Evolutionary conservation across 495 filamentous ascomycete species (phyloP).

Genomic region (Penicillium ochrochloron): DNA sequence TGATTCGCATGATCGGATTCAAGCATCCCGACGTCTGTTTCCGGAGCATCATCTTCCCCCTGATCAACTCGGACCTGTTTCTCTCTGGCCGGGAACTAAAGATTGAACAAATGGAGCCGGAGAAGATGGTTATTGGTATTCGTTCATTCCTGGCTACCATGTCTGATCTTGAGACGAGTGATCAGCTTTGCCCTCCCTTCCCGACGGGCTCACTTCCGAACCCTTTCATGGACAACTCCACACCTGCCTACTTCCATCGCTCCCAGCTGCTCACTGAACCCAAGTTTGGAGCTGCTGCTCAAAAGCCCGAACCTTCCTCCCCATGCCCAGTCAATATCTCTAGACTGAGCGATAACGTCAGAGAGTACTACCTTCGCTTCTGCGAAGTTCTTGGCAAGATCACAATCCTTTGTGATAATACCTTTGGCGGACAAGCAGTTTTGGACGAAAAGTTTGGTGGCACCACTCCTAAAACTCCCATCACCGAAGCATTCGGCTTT

Average conservation of each 20-base stretch:
- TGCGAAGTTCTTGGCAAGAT: slow-evolving; percentile 96
- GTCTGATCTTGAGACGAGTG: slow-evolving; percentile 88
- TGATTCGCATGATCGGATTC: slow-evolving; percentile 93
- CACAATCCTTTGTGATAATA: slow-evolving; percentile 91
- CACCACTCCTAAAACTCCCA: slow-evolving; percentile 87
- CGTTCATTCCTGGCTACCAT: slow-evolving; percentile 89
- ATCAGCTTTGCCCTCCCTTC: slow-evolving; percentile 80
- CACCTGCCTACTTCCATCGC: slow-evolving; percentile 41
- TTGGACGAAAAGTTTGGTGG: slow-evolving; percentile 93
- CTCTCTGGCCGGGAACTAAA: slow-evolving; percentile 73
- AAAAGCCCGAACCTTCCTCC: slow-evolving; percentile 34
- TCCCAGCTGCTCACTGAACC: slow-evolving; percentile 49
- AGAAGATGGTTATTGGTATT: slow-evolving; percentile 95
- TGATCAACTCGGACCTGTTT: slow-evolving; percentile 92
- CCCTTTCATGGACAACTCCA: slow-evolving; percentile 45
- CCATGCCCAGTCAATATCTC: slow-evolving; percentile 76
- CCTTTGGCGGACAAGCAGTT: slow-evolving; percentile 93
- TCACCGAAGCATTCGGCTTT: slow-evolving; percentile 93
- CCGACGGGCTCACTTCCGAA: slow-evolving; percentile 59
- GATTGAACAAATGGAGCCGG: slow-evolving; percentile 92
- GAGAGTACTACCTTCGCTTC: slow-evolving; percentile 84
- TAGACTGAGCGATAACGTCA: slow-evolving; percentile 73
- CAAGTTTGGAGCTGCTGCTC: slow-evolving; percentile 36
- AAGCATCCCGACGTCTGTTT: slow-evolving; percentile 94
- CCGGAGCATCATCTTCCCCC: slow-evolving; percentile 85